Evolutionary conservation across 1,284 basidiomycete genomes (phyloP).

Genomic region (Leucoagaricus sp.): DNA sequence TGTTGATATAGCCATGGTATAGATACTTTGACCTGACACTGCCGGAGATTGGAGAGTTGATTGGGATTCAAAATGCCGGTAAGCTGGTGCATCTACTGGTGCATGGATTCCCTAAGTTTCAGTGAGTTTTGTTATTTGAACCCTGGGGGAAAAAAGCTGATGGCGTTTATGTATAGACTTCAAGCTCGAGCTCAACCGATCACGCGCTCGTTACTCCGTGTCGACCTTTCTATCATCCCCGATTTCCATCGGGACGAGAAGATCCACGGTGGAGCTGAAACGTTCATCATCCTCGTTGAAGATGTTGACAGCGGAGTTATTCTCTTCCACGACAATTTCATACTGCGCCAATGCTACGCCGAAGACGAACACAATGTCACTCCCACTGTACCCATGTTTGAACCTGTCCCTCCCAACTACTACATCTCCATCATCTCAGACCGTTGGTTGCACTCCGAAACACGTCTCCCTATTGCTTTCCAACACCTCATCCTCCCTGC

Average conservation of each 20-base stretch:
- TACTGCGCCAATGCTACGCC: slow-evolving; percentile 88
- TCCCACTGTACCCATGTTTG: slow-evolving; percentile 94
- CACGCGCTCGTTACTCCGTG: slow-evolving; percentile 83
- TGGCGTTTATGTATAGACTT: slow-evolving; percentile 45
- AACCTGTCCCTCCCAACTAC: slow-evolving; percentile 96
- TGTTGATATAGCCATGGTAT: slow-evolving; percentile 80
- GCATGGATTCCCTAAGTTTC: slow-evolving; percentile 95
- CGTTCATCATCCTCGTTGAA: slow-evolving; percentile 94
- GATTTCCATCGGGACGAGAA: slow-evolving; percentile 98
- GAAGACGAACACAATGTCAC: slow-evolving; percentile 93
- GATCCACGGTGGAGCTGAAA: slow-evolving; percentile 84
- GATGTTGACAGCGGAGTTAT: slow-evolving; percentile 97
- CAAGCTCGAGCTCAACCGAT: slow-evolving; percentile 95
- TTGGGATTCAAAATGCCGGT: slow-evolving; percentile 92
- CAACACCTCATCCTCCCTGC: slow-evolving; percentile 97
- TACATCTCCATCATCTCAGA: slow-evolving; percentile 96
- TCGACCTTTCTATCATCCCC: slow-evolving; percentile 91
- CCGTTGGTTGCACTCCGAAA: slow-evolving; percentile 95
- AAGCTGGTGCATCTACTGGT: slow-evolving; percentile 93
- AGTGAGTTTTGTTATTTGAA: slow-evolving; percentile 53
- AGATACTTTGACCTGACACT: slow-evolving; percentile 84
- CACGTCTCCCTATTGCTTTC: slow-evolving; percentile 94
- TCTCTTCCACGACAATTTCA: slow-evolving; percentile 90
- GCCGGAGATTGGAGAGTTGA: slow-evolving; percentile 74
- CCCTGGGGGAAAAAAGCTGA: slow-evolving; percentile 3